These are phyloP conservation scores for Holtermannia corniformis DNA, from an alignment of 768 basidiomycete genomes.

Conservation along the genomic window DNA sequence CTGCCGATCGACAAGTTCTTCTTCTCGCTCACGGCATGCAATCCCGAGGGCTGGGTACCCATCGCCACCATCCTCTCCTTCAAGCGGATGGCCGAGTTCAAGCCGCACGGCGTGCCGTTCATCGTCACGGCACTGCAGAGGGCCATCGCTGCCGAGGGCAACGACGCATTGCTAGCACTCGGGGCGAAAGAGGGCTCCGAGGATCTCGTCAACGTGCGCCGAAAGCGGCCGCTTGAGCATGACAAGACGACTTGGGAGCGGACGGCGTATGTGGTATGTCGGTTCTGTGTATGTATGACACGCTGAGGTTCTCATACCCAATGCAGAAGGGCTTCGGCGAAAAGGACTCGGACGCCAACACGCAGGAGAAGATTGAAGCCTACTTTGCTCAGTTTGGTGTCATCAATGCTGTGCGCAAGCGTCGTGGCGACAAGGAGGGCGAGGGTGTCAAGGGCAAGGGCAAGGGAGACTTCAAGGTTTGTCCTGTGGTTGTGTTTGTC, in stretches of 20 bases:
- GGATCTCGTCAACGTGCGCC: conserved; percentile 60
- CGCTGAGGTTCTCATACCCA: conserved; percentile 1
- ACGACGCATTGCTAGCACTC: conserved; percentile 56
- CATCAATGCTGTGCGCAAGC: conserved; percentile 76
- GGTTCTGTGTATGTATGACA: background rate
- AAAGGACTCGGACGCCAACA: conserved; percentile 49
- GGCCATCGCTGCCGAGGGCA: conserved; percentile 18
- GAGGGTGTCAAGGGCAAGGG: conserved; percentile 20
- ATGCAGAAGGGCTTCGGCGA: conserved; percentile 78
- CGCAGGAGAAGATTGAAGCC: conserved; percentile 65
- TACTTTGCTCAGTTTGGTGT: conserved; percentile 71
- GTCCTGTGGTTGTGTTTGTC: conserved; percentile 11
- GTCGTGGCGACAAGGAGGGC: conserved; percentile 57
- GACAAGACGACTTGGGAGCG: conserved; percentile 71
- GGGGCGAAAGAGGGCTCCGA: conserved; percentile 44
- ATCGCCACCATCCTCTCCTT: conserved; percentile 79
- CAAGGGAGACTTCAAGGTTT: conserved; percentile 74
- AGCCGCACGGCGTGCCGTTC: conserved; percentile 55
- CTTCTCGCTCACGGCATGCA: conserved; percentile 74
- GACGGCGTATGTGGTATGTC: conserved; percentile 77
- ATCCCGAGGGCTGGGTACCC: conserved; percentile 80
- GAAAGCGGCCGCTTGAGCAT: conserved; percentile 63
- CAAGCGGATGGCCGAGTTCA: conserved; percentile 82
- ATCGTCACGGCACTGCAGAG: conserved; percentile 57
- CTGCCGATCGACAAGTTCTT: conserved; percentile 77